Evolutionary conservation across 805 yeast genomes (phyloP), one percentile per base, ranked within the genome.

Genomic region (Cyberlindnera mississippiensis): DNA sequence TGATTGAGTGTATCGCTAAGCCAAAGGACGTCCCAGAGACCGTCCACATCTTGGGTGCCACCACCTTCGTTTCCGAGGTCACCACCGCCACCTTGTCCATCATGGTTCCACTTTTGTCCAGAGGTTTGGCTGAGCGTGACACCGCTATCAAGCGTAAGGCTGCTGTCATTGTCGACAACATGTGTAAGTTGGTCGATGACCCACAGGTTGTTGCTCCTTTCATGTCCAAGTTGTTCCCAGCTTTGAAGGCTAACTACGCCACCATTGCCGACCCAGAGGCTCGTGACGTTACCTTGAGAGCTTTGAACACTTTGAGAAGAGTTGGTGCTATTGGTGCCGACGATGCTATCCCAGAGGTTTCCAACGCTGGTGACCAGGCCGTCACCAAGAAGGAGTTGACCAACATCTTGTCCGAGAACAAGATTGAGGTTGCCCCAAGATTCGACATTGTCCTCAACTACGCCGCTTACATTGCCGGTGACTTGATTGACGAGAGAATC

Each of bases 241-340:
- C 96, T 65, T 79, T 93, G 73, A 87, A 87, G 82, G 71, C 82
- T 68, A 93, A 93, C 86, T 81, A 83, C 76, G 74, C 85, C 66
- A 88, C 86, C 77, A 90, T 93, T 75, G 99, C 99, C 72, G 99
- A 93, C 75, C 99, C 99, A 69, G 99, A 93, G 78, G 99, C 99
- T 60, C 91, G 99, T 78, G 91, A 86, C 58, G 98, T 93, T 68
- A 93, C 99, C 61, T 77, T 78, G 65, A 90, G 98, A 78, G 99
- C 95, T 68, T 78, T 91, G 72, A 84, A 74, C 84, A 93, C 99
- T 61, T 84, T 93, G 71, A 89, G 85, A 80, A 89, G 99, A 82
- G 99, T 93, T 62, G 99, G 97, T 85, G 89, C 85, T 71, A 87
- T 93, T 60, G 86, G 85, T 71, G 91, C 73, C 47, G 83, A 85